phyloP scores from a whole-genome alignment of 31 red algal genomes.

The Porphyra umbilicalis region DNA sequence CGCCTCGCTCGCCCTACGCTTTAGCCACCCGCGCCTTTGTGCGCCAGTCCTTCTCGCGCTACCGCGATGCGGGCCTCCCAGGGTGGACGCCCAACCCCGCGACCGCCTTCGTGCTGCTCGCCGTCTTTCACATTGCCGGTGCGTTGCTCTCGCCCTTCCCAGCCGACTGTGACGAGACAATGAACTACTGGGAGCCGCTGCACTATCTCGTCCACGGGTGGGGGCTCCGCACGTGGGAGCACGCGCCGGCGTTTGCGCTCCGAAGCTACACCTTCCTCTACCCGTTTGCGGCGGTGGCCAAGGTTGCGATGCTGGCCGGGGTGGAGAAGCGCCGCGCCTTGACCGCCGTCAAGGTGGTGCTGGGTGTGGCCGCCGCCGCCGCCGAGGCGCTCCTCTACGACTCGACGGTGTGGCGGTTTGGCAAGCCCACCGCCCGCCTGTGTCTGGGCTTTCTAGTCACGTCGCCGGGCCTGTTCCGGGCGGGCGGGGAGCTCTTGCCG shows the following conservation, averaged over 20 bases:
- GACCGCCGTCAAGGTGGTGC: conserved; percentile 15
- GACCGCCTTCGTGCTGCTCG: background rate
- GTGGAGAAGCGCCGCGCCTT: conserved; percentile 26
- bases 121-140: background rate
- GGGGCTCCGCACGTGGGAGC: conserved; percentile 84
- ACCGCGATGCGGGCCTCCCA: background rate
- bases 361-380: conserved; percentile 11
- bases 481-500: conserved; percentile 53
- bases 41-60: background rate
- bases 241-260: conserved; percentile 52
- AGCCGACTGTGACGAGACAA: conserved; percentile 82
- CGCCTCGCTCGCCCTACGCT: background rate
- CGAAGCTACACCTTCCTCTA: conserved; percentile 68
- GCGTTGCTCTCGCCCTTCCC: conserved; percentile 4
- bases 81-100: conserved; percentile 10
- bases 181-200: conserved; percentile 91
- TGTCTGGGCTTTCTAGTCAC: conserved; percentile 31
- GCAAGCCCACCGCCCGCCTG: conserved; percentile 2
- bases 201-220: conserved; percentile 52
- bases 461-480: conserved; percentile 58
- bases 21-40: background rate
- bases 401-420: conserved; percentile 23
- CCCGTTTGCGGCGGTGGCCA: conserved; percentile 19
- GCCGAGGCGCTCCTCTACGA: conserved; percentile 30
- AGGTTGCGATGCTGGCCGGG: background rate